These are phyloP conservation scores for Pinus tabuliformis DNA, from an alignment of 75 land plant species.

Conservation along the genomic window DNA sequence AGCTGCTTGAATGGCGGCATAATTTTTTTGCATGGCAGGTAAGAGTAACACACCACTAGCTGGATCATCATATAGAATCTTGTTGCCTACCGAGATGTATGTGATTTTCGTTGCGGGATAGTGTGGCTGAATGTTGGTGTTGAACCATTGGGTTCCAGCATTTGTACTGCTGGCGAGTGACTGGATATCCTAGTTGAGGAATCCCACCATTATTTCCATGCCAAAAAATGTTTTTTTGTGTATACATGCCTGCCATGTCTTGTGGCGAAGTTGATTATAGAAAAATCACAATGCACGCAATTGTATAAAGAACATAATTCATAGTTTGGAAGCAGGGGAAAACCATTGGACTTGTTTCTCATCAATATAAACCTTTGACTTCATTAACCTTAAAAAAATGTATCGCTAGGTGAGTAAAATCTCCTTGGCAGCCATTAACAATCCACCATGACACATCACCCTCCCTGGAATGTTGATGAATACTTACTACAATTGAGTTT, in stretches of 20 bases:
- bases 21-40: slow-evolving; percentile 32
- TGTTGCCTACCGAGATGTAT: slow-evolving; percentile 26
- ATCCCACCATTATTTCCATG: slow-evolving; percentile 20
- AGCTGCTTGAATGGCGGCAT: slow-evolving; percentile 2
- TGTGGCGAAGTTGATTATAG: slow-evolving; percentile 6
- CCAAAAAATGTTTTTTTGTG: slow-evolving; percentile 17
- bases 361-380: too few relatives aligned
- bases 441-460: too few relatives aligned
- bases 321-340: too few relatives aligned
- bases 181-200: slow-evolving; percentile 21
- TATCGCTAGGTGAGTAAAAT: too few relatives aligned
- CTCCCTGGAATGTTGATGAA: too few relatives aligned
- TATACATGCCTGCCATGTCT: slow-evolving; percentile 35
- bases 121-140: background rate
- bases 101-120: slow-evolving; percentile 11
- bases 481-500: too few relatives aligned
- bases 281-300: too few relatives aligned
- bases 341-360: too few relatives aligned
- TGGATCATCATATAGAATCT: slow-evolving; percentile 11
- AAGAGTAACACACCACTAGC: slow-evolving; percentile 6
- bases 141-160: slow-evolving; percentile 28
- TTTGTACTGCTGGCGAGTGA: slow-evolving; percentile 9
- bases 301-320: too few relatives aligned
- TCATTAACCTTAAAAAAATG: too few relatives aligned
- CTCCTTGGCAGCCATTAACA: too few relatives aligned